Evolutionary conservation across 2,329 filamentous ascomycete genomes (phyloP).

Genomic region (Aspergillus pseudoglaucus): DNA sequence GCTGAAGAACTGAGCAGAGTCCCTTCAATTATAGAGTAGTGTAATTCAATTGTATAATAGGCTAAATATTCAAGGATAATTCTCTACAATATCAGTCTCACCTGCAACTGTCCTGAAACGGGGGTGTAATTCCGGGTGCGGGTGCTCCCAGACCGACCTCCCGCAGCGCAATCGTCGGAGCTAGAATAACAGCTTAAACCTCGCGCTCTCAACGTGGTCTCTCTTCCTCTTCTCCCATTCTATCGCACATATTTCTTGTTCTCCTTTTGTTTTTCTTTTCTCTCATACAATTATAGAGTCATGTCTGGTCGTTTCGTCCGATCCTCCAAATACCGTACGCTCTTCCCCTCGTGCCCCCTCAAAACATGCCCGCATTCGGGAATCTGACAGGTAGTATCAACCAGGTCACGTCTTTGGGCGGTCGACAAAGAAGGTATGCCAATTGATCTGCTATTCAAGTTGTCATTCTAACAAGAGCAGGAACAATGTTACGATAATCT

Average conservation of each 20-base stretch:
- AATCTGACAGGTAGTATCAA: conserved; percentile 20
- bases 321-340: conserved; percentile 66
- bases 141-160: conserved; percentile 1
- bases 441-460: background rate
- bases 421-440: conserved; percentile 69
- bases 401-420: conserved; percentile 93
- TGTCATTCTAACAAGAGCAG: conserved; percentile 28
- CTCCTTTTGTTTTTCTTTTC: conserved; percentile 8
- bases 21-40: too few relatives aligned
- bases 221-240: conserved; percentile 3
- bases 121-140: too few relatives aligned
- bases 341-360: conserved; percentile 9
- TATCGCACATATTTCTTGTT: conserved; percentile 2
- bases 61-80: too few relatives aligned
- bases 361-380: conserved; percentile 15
- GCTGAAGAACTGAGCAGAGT: background rate
- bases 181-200: conserved; percentile 1
- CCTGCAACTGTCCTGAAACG: too few relatives aligned
- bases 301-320: conserved; percentile 70
- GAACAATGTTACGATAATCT: conserved; percentile 99
- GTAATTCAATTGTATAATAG: too few relatives aligned
- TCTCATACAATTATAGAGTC: conserved; percentile 9
- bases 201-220: conserved; percentile 3
- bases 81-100: too few relatives aligned
- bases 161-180: conserved; percentile 1